phyloP scores from a whole-genome alignment of 108 stramenopile species.

The Mayamaea pseudoterrestris region DNA sequence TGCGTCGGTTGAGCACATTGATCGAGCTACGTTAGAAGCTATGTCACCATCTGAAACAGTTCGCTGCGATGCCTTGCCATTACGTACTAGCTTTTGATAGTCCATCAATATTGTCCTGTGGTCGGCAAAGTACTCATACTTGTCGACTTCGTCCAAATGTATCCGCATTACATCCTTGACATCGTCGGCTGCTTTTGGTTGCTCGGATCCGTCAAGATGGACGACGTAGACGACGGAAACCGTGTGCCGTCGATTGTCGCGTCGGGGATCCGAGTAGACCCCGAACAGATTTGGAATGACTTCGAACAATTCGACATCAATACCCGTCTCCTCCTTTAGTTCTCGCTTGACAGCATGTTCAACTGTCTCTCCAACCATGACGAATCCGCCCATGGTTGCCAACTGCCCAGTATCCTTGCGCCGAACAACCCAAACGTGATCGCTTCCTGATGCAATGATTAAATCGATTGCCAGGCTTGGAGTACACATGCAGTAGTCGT shows the following conservation, averaged over 20 bases:
- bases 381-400: slow-evolving; percentile 83
- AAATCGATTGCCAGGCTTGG: slow-evolving; percentile 77
- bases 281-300: slow-evolving; percentile 29
- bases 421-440: slow-evolving; percentile 54
- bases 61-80: slow-evolving; percentile 2
- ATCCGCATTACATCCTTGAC: slow-evolving; percentile 55
- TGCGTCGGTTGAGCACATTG: neutral
- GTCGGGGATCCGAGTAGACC: slow-evolving; percentile 73
- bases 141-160: slow-evolving; percentile 43
- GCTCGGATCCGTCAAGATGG: slow-evolving; percentile 15
- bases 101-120: slow-evolving; percentile 43
- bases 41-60: slow-evolving; percentile 7
- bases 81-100: slow-evolving; percentile 8
- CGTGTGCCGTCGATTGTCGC: slow-evolving; percentile 63
- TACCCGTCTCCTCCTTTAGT: slow-evolving; percentile 68
- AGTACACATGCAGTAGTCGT: slow-evolving; percentile 78
- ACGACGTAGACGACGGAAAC: slow-evolving; percentile 44
- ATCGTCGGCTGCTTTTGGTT: slow-evolving; percentile 73
- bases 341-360: slow-evolving; percentile 60
- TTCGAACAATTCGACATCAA: slow-evolving; percentile 21
- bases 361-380: slow-evolving; percentile 59
- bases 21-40: neutral
- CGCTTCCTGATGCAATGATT: slow-evolving; percentile 30
- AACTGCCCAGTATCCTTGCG: slow-evolving; percentile 67
- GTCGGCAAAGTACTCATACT: slow-evolving; percentile 34